These are phyloP conservation scores for Adansonia rubrostipa DNA, from an alignment of 441 rosid genomes.

Conservation along the genomic window DNA sequence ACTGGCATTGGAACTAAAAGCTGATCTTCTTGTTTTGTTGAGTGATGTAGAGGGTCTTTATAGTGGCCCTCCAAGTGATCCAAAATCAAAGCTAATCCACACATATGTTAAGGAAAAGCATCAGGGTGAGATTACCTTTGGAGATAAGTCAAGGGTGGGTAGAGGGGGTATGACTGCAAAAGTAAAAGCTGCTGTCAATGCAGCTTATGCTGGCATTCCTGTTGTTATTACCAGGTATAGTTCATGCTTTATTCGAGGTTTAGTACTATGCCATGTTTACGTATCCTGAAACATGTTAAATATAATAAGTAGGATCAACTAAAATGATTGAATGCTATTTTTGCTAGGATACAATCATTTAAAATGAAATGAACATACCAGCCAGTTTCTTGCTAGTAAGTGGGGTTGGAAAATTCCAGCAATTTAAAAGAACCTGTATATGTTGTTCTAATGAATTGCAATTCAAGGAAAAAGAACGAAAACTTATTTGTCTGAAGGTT, in stretches of 20 bases:
- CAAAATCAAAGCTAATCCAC: constrained; percentile 78
- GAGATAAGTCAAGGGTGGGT: constrained; percentile 94
- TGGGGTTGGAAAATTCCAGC: constrained; percentile 10
- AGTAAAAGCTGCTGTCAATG: constrained; percentile 94
- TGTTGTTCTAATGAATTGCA: background rate
- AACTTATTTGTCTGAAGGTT: background rate
- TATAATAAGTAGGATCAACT: background rate
- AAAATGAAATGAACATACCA: background rate
- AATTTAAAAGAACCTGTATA: background rate
- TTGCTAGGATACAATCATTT: background rate
- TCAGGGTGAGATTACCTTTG: constrained; percentile 86
- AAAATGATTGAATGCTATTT: background rate
- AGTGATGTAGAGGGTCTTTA: constrained; percentile 98
- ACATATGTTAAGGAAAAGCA: constrained; percentile 82
- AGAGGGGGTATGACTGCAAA: constrained; percentile 99
- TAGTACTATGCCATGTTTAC: background rate
- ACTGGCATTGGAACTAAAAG: constrained; percentile 86
- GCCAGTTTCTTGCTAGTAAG: background rate
- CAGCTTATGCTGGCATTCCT: constrained; percentile 90
- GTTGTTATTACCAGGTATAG: constrained; percentile 80
- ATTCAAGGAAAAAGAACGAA: constrained; percentile 4
- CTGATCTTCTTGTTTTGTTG: constrained; percentile 86
- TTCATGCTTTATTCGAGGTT: constrained; percentile 22
- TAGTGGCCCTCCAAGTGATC: constrained; percentile 96
- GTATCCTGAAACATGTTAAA: background rate